Conservation (phyloP, 2,329 filamentous ascomycete species). For the Neonectria hederae region DNA sequence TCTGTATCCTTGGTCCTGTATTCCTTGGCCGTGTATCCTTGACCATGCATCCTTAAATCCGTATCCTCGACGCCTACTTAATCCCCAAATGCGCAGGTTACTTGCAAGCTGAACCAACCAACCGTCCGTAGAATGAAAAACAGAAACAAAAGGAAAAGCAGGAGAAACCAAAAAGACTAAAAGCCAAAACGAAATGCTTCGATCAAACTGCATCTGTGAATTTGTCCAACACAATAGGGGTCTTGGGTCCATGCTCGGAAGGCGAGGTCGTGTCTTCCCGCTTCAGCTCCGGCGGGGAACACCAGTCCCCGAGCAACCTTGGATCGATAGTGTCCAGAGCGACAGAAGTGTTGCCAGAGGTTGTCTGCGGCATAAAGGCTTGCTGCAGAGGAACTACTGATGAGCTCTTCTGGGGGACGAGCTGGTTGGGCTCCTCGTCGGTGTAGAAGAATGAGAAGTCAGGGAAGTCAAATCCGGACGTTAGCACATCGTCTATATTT, state of each 20-base stretch:
- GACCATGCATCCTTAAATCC: background rate
- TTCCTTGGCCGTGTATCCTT: background rate
- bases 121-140: background rate
- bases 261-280: background rate
- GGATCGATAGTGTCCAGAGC: constrained; percentile 21
- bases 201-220: background rate
- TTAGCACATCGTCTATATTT: constrained; percentile 11
- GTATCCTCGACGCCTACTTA: background rate
- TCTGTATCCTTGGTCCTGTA: background rate
- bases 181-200: background rate
- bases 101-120: background rate
- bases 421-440: background rate
- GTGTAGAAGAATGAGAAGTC: background rate
- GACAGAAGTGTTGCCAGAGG: background rate
- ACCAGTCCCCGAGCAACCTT: constrained; percentile 14
- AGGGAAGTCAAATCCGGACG: constrained; percentile 5
- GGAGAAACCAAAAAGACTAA: background rate
- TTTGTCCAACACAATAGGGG: background rate
- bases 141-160: background rate
- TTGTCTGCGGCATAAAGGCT: background rate
- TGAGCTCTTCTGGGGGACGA: background rate
- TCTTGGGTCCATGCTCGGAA: constrained; percentile 2
- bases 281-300: background rate
- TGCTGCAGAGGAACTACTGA: background rate
- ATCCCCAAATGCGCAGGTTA: background rate